These are phyloP conservation scores for Trichocladium antarcticum DNA, from an alignment of 495 filamentous ascomycete species.

Conservation along the genomic window DNA sequence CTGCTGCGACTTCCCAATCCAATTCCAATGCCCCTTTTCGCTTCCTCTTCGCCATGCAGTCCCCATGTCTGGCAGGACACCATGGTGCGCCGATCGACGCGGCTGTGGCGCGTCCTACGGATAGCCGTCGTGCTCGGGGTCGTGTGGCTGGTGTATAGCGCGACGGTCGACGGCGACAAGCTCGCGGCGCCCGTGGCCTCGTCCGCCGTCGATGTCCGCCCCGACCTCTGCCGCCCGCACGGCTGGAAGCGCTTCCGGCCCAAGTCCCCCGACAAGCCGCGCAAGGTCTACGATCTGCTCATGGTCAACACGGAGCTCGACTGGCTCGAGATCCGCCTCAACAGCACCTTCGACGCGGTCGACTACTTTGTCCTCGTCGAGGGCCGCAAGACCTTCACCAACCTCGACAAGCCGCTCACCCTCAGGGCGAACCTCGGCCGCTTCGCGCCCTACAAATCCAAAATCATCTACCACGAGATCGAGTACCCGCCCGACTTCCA, in stretches of 20 bases:
- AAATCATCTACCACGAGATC: slow-evolving; percentile 46
- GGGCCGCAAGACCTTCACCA: slow-evolving; percentile 39
- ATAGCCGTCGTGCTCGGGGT: not conserved
- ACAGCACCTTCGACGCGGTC: slow-evolving; percentile 37
- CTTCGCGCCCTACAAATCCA: slow-evolving; percentile 35
- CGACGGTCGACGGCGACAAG: not conserved
- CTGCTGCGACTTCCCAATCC: not conserved
- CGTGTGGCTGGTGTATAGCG: slow-evolving; percentile 5
- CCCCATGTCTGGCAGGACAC: not conserved
- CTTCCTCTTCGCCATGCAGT: not conserved
- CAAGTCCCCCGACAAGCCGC: slow-evolving; percentile 8
- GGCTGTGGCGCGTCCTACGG: slow-evolving; percentile 9
- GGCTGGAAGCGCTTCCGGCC: slow-evolving; percentile 30
- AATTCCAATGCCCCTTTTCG: not conserved
- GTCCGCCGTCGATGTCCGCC: not conserved
- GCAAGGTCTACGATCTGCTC: slow-evolving; percentile 47
- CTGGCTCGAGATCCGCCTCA: slow-evolving; percentile 48
- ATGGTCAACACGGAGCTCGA: slow-evolving; percentile 47
- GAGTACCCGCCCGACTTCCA: slow-evolving; percentile 30
- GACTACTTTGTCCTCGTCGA: slow-evolving; percentile 51
- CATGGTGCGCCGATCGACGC: slow-evolving; percentile 3
- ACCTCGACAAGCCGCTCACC: slow-evolving; percentile 37
- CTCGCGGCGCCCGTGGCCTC: not conserved
- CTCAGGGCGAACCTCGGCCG: slow-evolving; percentile 32
- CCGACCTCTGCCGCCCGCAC: slow-evolving; percentile 30